Base-by-base conservation (phyloP, 305 asterid species). In the Solanum chacoense region DNA sequence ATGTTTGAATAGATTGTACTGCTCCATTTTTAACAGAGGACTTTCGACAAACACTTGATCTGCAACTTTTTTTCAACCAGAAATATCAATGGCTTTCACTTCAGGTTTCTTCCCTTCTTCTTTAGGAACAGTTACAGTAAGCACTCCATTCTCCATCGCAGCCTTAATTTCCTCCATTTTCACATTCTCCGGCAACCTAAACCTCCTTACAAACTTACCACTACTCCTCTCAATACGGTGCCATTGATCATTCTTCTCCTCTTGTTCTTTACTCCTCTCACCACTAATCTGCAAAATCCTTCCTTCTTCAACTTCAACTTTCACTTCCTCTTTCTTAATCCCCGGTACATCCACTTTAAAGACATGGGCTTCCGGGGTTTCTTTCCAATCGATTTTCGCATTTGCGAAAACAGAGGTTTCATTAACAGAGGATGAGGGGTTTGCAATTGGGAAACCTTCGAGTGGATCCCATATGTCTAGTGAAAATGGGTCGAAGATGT, bases 291-390 rank as follows among this genome's bases (percentile, higher is more conserved):
- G 90, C 35, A 91, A 42, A 3, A 92, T 78, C 13, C 84, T 40
- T 2, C 88, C 93, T 3, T 91, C 93, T 67, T 92, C 94, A 14
- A 93, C 78, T 78, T 91, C 95, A 24, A 93, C 92, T 87, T 91
- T 92, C 84, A 92, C 91, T 65, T 91, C 94, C 84, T 92, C 93
- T 76, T 92, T 93, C 90, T 87, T 91, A 85, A 93, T 42, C 83
- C 93, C 94, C 0, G 94, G 93, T 11, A 93, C 91, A 40, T 93
- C 94, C 20, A 92, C 93, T 45, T 90, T 89, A 90, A 91, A 89
- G 9, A 92, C 83, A 86, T 93, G 95, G 2, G 93, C 91, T 5
- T 88, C 88, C 0, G 94, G 91, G 1, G 95, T 93, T 80, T 93
- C 94, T 29, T 91, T 92, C 95, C 95, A 93, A 85, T 93, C 94